Conservation (phyloP, 164 flowering plant genomes). For the Pachysandra terminalis region DNA sequence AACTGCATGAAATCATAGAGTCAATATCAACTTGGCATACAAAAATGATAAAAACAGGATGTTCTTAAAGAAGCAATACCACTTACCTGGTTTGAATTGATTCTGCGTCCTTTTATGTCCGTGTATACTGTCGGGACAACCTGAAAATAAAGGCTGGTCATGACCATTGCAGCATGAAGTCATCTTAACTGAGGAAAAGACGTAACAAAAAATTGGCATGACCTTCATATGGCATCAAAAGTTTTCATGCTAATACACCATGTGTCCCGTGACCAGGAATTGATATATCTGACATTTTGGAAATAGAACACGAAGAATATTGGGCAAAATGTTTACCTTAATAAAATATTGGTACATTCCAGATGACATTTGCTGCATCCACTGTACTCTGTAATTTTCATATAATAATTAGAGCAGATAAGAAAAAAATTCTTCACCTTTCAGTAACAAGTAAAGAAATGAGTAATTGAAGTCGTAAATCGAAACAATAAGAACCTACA, state of each 20-base stretch:
- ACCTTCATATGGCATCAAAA: background rate
- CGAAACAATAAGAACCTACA: background rate
- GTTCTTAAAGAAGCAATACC: background rate
- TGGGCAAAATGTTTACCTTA: conserved; percentile 48
- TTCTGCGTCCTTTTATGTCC: conserved; percentile 54
- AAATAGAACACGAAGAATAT: background rate
- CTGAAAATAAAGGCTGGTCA: conserved; percentile 28
- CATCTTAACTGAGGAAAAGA: background rate
- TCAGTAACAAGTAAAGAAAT: background rate
- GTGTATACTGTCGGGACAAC: conserved; percentile 90
- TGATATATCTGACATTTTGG: background rate
- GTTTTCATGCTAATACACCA: background rate
- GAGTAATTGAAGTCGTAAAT: too few species aligned
- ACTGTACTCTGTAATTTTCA: conserved; percentile 47
- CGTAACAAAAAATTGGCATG: background rate
- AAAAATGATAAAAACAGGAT: background rate
- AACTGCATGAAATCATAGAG: conserved; percentile 39
- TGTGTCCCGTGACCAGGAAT: background rate
- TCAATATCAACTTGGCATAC: background rate
- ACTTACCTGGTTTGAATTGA: conserved; percentile 68
- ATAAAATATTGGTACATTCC: conserved; percentile 80
- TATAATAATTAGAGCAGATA: conserved; percentile 7
- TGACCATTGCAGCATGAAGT: conserved; percentile 1
- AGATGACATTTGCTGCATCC: conserved; percentile 49
- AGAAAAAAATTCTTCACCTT: background rate